Evolutionary conservation across 768 basidiomycete species (phyloP).

Genomic region (Polyporus arcularius): DNA sequence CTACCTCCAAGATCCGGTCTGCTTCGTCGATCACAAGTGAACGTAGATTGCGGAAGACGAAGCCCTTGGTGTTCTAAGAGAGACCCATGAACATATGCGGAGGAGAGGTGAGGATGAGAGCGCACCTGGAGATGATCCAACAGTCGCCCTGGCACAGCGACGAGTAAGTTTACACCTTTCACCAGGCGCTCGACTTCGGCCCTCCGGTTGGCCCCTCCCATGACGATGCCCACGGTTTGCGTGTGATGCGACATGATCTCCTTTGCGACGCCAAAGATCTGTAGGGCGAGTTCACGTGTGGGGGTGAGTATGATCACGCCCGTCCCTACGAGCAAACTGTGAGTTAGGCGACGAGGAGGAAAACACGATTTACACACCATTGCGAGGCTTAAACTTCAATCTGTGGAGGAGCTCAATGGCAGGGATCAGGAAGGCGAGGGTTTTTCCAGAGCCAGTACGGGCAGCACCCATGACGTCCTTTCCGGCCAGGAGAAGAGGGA

Average conservation of each 20-base stretch:
- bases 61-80: constrained; percentile 89
- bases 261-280: constrained; percentile 97
- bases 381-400: constrained; percentile 95
- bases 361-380: constrained; percentile 50
- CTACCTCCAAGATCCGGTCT: constrained; percentile 95
- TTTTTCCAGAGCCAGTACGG: constrained; percentile 94
- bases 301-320: constrained; percentile 95
- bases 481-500: constrained; percentile 88
- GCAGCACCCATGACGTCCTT: constrained; percentile 97
- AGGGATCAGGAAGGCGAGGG: constrained; percentile 93
- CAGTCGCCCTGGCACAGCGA: constrained; percentile 93
- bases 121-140: constrained; percentile 93
- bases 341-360: constrained; percentile 37
- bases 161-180: constrained; percentile 93
- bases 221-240: constrained; percentile 96
- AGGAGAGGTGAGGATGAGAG: neutral
- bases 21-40: constrained; percentile 97
- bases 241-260: constrained; percentile 94
- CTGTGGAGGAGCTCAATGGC: constrained; percentile 88
- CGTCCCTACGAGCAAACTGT: constrained; percentile 60
- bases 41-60: constrained; percentile 93
- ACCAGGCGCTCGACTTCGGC: constrained; percentile 93
- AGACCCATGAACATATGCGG: neutral
- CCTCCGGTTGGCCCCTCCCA: constrained; percentile 94
- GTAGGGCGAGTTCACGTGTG: constrained; percentile 93